Percentiles rank a stretch among this genome's conserved stretches.
Conservation (phyloP, 345 rosid genomes). For the Lagerstroemia speciosa region DNA sequence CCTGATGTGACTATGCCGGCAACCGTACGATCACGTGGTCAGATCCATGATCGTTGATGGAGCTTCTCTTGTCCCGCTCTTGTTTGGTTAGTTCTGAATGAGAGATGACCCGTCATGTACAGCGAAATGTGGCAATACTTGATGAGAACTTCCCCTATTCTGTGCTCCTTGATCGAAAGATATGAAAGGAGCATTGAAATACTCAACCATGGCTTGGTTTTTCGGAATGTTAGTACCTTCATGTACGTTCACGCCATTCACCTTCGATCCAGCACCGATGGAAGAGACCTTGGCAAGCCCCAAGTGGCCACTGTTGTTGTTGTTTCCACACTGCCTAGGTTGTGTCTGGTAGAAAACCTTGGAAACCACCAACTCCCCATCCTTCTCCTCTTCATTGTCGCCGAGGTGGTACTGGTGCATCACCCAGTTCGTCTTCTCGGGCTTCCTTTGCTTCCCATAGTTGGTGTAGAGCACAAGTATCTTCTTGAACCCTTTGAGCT, state of each 20-base stretch:
- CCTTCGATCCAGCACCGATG: constrained; percentile 8
- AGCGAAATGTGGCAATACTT: constrained; percentile 48
- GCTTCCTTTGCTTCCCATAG: constrained; percentile 89
- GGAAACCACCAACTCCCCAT: constrained; percentile 91
- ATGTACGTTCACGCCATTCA: constrained; percentile 24
- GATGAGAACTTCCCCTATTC: constrained; percentile 34
- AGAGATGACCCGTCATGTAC: constrained; percentile 57
- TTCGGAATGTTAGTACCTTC: constrained; percentile 20
- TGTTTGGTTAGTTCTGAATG: constrained; percentile 21
- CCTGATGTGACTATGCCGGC: neutral
- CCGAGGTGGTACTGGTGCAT: constrained; percentile 99
- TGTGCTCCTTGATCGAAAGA: constrained; percentile 61
- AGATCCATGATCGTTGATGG: neutral
- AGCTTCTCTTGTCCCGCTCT: neutral
- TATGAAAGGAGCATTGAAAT: constrained; percentile 49
- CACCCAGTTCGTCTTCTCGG: constrained; percentile 95
- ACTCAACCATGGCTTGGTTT: constrained; percentile 32
- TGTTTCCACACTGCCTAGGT: constrained; percentile 70
- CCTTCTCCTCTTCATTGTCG: constrained; percentile 78
- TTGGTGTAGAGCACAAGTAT: constrained; percentile 93
- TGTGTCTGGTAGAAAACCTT: constrained; percentile 97
- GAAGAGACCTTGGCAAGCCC: constrained; percentile 6
- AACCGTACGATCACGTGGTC: neutral
- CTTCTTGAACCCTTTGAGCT: constrained; percentile 79
- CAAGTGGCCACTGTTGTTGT: neutral